These are phyloP conservation scores for Arabidopsis lyrata DNA, from an alignment of 441 rosid species.

Conservation along the genomic window DNA sequence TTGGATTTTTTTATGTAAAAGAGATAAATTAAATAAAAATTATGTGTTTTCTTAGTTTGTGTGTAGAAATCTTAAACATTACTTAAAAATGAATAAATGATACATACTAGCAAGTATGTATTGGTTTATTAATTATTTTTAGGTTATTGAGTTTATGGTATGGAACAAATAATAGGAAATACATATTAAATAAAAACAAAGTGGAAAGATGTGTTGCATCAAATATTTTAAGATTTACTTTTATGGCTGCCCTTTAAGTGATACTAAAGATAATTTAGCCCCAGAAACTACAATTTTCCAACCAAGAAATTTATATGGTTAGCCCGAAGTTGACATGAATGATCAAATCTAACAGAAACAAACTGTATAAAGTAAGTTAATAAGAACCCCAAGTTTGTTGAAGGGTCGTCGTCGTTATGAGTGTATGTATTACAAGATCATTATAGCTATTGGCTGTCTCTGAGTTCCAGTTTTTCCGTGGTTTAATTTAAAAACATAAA, in stretches of 20 bases:
- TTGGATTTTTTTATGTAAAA: too few relatives aligned
- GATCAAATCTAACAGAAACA: slow-evolving; percentile 39
- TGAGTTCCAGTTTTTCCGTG: slow-evolving; percentile 16
- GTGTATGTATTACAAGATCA: slow-evolving; percentile 21
- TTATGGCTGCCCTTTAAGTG: neutral
- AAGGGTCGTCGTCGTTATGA: slow-evolving; percentile 14
- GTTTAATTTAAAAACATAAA: slow-evolving; percentile 5
- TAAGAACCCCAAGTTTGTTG: slow-evolving; percentile 32
- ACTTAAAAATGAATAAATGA: too few relatives aligned
- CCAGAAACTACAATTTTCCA: slow-evolving; percentile 31
- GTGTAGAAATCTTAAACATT: too few relatives aligned
- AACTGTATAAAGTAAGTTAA: slow-evolving; percentile 13
- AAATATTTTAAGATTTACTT: slow-evolving; percentile 20
- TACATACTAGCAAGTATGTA: too few relatives aligned
- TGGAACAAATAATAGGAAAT: neutral
- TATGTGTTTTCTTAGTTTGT: too few relatives aligned
- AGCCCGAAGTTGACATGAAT: slow-evolving; percentile 39
- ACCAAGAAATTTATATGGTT: slow-evolving; percentile 14
- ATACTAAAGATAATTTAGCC: slow-evolving; percentile 19
- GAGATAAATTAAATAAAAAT: too few relatives aligned
- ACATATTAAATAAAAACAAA: neutral
- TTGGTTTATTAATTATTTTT: neutral
- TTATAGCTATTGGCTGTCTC: slow-evolving; percentile 39
- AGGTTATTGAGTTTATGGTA: slow-evolving; percentile 1
- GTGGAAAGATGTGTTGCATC: slow-evolving; percentile 32